phyloP scores from a whole-genome alignment of 306 rosid species.

The Spatholobus suberectus region DNA sequence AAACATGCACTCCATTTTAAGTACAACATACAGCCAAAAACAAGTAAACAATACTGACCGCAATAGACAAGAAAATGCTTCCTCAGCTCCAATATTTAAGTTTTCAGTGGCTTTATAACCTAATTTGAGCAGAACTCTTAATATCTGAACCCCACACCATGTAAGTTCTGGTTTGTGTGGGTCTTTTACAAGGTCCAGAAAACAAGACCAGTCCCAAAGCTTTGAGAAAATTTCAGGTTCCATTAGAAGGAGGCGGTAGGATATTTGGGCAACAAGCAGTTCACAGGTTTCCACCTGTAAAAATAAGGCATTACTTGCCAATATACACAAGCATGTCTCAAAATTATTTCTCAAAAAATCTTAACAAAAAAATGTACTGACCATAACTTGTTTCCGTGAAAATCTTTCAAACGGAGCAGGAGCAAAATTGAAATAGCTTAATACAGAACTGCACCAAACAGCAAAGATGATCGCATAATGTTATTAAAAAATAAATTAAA shows the following conservation, averaged over 20 bases:
- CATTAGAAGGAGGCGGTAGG: slow-evolving; percentile 72
- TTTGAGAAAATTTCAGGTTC: slow-evolving; percentile 63
- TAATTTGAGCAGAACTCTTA: slow-evolving; percentile 59
- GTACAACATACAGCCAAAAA: slow-evolving; percentile 22
- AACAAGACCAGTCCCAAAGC: slow-evolving; percentile 89
- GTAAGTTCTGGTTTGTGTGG: slow-evolving; percentile 49
- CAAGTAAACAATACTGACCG: slow-evolving; percentile 57
- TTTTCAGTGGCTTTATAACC: slow-evolving; percentile 55
- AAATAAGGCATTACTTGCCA: background rate
- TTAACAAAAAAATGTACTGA: slow-evolving; percentile 39
- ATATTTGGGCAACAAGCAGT: slow-evolving; percentile 59
- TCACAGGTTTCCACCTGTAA: slow-evolving; percentile 50
- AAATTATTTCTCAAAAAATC: background rate
- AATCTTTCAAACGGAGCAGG: slow-evolving; percentile 86
- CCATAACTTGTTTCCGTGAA: slow-evolving; percentile 51
- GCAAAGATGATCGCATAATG: slow-evolving; percentile 28
- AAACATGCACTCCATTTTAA: slow-evolving; percentile 24
- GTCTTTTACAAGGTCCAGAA: slow-evolving; percentile 55
- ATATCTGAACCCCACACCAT: slow-evolving; percentile 76
- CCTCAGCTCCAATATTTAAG: slow-evolving; percentile 54
- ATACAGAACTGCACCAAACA: slow-evolving; percentile 63
- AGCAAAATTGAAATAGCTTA: slow-evolving; percentile 75
- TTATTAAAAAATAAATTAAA: background rate
- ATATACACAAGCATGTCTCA: slow-evolving; percentile 4
- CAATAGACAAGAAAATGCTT: slow-evolving; percentile 63